Evolutionary conservation across 106 monocot species (phyloP), one percentile per base, ranked within the genome.

Genomic region (Platanthera zijinensis): DNA sequence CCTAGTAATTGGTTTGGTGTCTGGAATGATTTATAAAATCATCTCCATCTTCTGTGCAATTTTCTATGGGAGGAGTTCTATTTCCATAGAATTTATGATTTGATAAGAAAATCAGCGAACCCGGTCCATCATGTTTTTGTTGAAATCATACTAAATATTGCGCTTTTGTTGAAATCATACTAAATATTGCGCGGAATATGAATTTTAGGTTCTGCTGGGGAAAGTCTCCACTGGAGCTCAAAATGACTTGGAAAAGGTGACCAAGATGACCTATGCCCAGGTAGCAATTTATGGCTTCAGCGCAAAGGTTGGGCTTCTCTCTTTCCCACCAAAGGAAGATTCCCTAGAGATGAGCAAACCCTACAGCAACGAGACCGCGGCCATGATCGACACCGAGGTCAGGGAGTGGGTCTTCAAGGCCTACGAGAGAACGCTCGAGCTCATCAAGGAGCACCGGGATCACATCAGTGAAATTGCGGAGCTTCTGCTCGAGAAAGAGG

Each of bases 251-350:
- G 97, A 99, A 78, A 99, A 99, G 72, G 97, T 94, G 52, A 99
- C 97, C 7, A 94, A 89, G 72, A 94, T 99, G 97, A 94, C 97
- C 0, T 99, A 99, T 54, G 97, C 94, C 1, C 97, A 94, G 71
- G 94, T 99, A 50, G 97, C 97, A 45, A 85, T 99, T 12, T 99
- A 99, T 75, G 97, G 97, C 9, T 97, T 97, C 79, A 97, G 97
- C 18, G 94, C 94, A 17, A 99, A 99, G 78, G 89, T 94, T 1
- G 97, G 94, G 10, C 97, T 99, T 25, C 89, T 99, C 11, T 97
- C 96, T 5, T 97, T 97, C 71, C 97, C 97, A 21, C 91, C 83
- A 50, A 80, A 85, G 51, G 94, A 94, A 8, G 94, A 92, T 59
- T 51, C 76, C n/a, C 84, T 92, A 30, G 97, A 94, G 71, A 86